Evolutionary conservation across 306 rosid genomes (phyloP), one percentile per base, ranked within the genome.

Genomic region (Chamaecrista fasciculata): DNA sequence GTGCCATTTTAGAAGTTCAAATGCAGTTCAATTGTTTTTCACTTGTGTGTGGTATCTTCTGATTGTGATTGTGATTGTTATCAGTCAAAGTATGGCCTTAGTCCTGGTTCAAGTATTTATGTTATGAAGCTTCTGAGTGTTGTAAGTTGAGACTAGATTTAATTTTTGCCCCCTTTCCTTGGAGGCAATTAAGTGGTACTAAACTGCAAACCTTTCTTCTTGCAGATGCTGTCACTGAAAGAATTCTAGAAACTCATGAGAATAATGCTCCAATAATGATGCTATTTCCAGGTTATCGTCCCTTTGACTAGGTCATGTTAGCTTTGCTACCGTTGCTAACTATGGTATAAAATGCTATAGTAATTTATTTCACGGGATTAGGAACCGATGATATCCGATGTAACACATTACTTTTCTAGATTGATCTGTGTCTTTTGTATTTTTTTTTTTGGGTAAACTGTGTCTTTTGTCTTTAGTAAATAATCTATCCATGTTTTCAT

Each of bases 231-330:
- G 89, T 93, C 81, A 90, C 92, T 21, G 92, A 93, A 70, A 86
- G 98, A 82, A 76, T 90, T 73, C 81, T 39, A 65, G 91, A 83
- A 79, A 90, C 96, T 82, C 86, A 82, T 69, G 83, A 74, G 73
- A 66, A 83, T 49, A 19, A 44, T 73, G 90, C 97, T 57, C 97
- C 94, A 34, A 79, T 76, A 25, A 87, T 93, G 90, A 85, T 93
- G 98, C 85, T 93, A 71, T 93, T 93, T 76, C 98, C 98, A 90
- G 98, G 98, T 93, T 73, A 69, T 73, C 63, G 34, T 58, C 69
- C 56, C 42, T 31, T 61, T 36, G 11, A 28, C 42, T 55, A 21
- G 60, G n/a, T 49, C 43, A 10, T 62, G 2, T 47, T 29, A 16
- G 49, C 56, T 26, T 19, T 62, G 34, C 63, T 55, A 57, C 31